Conservation (phyloP, 1,284 basidiomycete genomes). For the Ustilago bromivora region DNA sequence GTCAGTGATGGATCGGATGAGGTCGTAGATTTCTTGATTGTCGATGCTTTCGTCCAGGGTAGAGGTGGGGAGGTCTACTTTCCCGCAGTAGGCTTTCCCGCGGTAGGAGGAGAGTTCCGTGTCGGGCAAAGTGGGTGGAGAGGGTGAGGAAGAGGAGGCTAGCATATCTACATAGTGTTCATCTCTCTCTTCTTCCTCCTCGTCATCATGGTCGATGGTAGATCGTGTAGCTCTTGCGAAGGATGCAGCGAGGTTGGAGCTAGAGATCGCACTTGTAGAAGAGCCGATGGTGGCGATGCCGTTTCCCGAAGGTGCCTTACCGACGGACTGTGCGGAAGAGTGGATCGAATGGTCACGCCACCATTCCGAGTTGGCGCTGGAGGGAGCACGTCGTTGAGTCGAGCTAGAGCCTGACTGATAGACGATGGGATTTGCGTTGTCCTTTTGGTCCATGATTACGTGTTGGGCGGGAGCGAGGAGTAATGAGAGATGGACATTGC, state of each 20-base stretch:
- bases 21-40: conserved; percentile 72
- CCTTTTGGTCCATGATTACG: conserved; percentile 50
- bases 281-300: conserved; percentile 10
- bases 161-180: conserved; percentile 18
- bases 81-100: not conserved
- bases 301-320: conserved; percentile 7
- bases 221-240: conserved; percentile 34
- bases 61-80: not conserved
- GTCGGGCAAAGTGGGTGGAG: conserved; percentile 17
- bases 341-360: conserved; percentile 61
- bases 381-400: conserved; percentile 25
- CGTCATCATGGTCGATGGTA: conserved; percentile 37
- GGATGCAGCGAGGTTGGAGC: conserved; percentile 73
- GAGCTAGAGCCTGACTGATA: conserved; percentile 68
- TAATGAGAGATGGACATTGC: not conserved
- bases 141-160: not conserved
- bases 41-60: conserved; percentile 50
- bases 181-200: conserved; percentile 53
- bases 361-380: conserved; percentile 58
- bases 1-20: conserved; percentile 92
- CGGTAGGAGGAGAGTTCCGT: not conserved
- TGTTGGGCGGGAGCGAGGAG: conserved; percentile 3
- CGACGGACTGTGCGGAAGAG: conserved; percentile 28
- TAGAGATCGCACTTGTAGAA: conserved; percentile 1
- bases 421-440: conserved; percentile 71